These are phyloP conservation scores for Taiwanofungus camphoratus DNA, from an alignment of 1,284 basidiomycete species.

Conservation along the genomic window DNA sequence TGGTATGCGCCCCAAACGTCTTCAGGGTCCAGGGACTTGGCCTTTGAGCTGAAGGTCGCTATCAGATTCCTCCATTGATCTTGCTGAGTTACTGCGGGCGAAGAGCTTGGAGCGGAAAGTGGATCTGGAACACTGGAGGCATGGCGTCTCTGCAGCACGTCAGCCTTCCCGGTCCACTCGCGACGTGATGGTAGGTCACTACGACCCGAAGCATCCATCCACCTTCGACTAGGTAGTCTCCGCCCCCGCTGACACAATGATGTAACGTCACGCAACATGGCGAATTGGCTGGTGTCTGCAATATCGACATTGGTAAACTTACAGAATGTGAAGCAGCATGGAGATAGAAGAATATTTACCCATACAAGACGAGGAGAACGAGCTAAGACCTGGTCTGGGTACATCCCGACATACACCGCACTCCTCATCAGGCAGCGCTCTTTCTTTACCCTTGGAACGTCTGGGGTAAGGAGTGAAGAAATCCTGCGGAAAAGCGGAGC, in stretches of 20 bases:
- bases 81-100: conserved; percentile 1
- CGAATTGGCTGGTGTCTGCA: conserved; percentile 7
- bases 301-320: not conserved
- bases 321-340: not conserved
- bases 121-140: conserved; percentile 19
- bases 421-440: conserved; percentile 28
- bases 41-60: conserved; percentile 5
- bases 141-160: conserved; percentile 22
- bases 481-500: conserved; percentile 32
- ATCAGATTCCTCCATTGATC: conserved; percentile 3
- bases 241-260: conserved; percentile 19
- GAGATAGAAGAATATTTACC: conserved; percentile 1
- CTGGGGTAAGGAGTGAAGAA: conserved; percentile 52
- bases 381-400: conserved; percentile 1
- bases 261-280: conserved; percentile 8
- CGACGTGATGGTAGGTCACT: conserved; percentile 18
- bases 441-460: conserved; percentile 46
- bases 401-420: conserved; percentile 15
- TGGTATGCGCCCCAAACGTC: conserved; percentile 17
- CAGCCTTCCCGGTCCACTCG: conserved; percentile 14
- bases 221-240: conserved; percentile 17
- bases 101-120: conserved; percentile 1
- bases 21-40: conserved; percentile 9
- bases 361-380: not conserved
- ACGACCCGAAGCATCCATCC: conserved; percentile 13